A percentile compares a stretch with the other conserved stretches of the same genome.
Conservation (phyloP, 2,329 filamentous ascomycete genomes). For the Aspergillus puulaauensis region DNA sequence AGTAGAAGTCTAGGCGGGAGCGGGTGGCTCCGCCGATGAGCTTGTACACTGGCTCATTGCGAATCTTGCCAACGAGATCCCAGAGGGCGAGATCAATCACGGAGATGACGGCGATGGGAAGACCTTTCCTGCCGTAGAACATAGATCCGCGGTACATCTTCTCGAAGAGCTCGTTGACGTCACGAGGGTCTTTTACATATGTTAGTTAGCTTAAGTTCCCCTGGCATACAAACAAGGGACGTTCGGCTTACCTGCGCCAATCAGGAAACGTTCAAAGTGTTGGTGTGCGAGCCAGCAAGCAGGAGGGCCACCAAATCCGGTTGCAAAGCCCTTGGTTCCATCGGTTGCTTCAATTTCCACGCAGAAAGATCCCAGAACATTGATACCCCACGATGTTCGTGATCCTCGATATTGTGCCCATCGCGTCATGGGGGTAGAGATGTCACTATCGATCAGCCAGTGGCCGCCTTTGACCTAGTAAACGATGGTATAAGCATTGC, state of each 20-base stretch:
- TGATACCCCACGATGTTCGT: constrained; percentile 91
- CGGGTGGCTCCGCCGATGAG: constrained; percentile 89
- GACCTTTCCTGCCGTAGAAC: constrained; percentile 94
- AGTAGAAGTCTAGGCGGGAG: constrained; percentile 85
- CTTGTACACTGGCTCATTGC: constrained; percentile 91
- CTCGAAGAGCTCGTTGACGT: constrained; percentile 90
- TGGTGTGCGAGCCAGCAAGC: constrained; percentile 92
- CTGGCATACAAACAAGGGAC: background rate
- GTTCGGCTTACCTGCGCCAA: constrained; percentile 63
- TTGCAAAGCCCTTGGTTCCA: constrained; percentile 91
- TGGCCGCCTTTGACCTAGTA: constrained; percentile 48
- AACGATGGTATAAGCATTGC: background rate
- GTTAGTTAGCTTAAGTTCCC: background rate
- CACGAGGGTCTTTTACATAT: constrained; percentile 66
- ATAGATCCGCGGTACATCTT: constrained; percentile 95
- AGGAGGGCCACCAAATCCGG: constrained; percentile 88
- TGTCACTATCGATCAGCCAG: constrained; percentile 89
- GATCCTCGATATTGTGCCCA: constrained; percentile 88
- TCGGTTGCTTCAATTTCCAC: constrained; percentile 86
- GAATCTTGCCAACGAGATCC: constrained; percentile 88
- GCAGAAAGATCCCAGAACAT: constrained; percentile 88
- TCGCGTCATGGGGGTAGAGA: constrained; percentile 86
- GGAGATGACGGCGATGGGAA: constrained; percentile 86
- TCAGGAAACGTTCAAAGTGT: constrained; percentile 88
- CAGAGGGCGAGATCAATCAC: constrained; percentile 91